Conservation (phyloP, 495 filamentous ascomycete species). For the Bacidia gigantensis region DNA sequence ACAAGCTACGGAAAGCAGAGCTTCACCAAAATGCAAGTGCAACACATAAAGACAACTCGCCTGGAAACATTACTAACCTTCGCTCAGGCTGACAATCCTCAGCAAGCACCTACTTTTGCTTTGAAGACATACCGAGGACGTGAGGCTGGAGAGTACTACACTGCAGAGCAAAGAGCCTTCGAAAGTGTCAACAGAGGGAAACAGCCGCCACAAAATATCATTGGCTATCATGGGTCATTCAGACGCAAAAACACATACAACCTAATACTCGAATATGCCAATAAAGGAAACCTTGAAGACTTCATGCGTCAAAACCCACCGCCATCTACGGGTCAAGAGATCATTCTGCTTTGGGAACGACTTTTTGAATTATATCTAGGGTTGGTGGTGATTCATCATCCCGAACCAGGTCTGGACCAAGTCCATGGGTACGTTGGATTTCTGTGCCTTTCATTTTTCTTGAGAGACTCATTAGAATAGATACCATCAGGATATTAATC, state of each 20-base stretch:
- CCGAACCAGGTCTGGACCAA: too few species aligned
- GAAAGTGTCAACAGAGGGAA: not conserved
- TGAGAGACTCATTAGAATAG: conserved; percentile 13
- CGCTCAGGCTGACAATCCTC: not conserved
- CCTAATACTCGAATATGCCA: conserved; percentile 30
- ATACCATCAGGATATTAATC: conserved; percentile 29
- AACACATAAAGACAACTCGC: too few species aligned
- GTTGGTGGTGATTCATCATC: not conserved
- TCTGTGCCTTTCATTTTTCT: too few species aligned
- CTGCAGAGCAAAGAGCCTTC: conserved; percentile 22
- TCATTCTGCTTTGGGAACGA: conserved; percentile 26
- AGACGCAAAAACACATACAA: conserved; percentile 24
- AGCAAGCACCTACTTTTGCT: conserved; percentile 21
- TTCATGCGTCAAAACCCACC: conserved; percentile 21
- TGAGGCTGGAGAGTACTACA: conserved; percentile 21
- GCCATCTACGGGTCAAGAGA: conserved; percentile 20
- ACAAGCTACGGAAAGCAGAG: not conserved
- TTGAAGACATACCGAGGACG: conserved; percentile 27
- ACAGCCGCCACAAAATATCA: conserved; percentile 19
- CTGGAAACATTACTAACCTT: not conserved
- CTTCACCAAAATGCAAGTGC: not conserved
- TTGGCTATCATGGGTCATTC: conserved; percentile 29
- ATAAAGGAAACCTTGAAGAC: conserved; percentile 26
- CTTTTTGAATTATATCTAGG: conserved; percentile 14
- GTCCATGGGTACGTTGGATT: too few species aligned